Evolutionary conservation across 352 stramenopile species (phyloP).

Genomic region (Proteromonas lacertae): DNA sequence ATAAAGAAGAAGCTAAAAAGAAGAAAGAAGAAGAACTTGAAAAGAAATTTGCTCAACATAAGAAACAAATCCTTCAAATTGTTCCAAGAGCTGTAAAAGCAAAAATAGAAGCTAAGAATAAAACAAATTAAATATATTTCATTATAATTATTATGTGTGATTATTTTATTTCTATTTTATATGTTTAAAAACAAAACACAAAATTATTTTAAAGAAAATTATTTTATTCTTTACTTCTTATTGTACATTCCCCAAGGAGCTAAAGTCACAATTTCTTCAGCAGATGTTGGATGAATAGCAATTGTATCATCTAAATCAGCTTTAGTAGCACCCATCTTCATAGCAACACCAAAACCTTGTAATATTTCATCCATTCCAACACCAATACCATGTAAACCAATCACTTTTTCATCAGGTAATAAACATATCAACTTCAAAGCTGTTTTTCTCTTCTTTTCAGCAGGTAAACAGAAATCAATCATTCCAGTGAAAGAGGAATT

Average conservation of each 20-base stretch:
- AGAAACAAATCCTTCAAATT: too few species aligned
- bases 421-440: conserved; percentile 60
- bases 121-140: too few species aligned
- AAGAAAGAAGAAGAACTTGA: too few species aligned
- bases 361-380: conserved; percentile 75
- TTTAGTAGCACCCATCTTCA: conserved; percentile 89
- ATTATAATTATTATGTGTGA: too few species aligned
- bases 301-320: conserved; percentile 71
- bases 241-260: conserved; percentile 34
- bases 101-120: too few species aligned
- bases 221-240: too few species aligned
- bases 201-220: too few species aligned
- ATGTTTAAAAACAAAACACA: too few species aligned
- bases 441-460: conserved; percentile 55
- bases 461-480: conserved; percentile 22
- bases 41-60: too few species aligned
- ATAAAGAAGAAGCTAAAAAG: too few species aligned
- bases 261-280: conserved; percentile 74
- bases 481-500: conserved; percentile 70
- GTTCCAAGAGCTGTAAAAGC: too few species aligned
- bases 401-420: conserved; percentile 40
- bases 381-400: conserved; percentile 71
- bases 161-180: too few species aligned
- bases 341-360: conserved; percentile 76
- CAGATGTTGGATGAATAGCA: conserved; percentile 72